Evolutionary conservation across 306 rosid genomes (phyloP).

Genomic region (Adenanthera pavonina): DNA sequence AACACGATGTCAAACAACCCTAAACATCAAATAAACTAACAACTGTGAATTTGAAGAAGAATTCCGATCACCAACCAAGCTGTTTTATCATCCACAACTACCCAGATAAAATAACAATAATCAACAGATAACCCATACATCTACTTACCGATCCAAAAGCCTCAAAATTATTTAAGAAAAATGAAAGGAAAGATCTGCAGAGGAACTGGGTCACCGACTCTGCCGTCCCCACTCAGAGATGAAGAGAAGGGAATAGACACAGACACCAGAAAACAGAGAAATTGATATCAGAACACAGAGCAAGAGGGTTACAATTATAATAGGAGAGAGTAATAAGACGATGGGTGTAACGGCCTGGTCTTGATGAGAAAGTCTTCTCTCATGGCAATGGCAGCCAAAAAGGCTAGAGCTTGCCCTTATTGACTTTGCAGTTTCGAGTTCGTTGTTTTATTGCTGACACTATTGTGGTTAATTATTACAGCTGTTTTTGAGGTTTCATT

Average conservation of each 20-base stretch:
- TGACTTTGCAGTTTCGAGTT: conserved; percentile 62
- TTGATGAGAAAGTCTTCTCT: conserved; percentile 44
- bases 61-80: conserved; percentile 48
- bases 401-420: conserved; percentile 62
- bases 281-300: conserved; percentile 21
- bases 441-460: conserved; percentile 47
- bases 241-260: conserved; percentile 36
- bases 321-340: not conserved
- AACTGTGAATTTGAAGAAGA: conserved; percentile 40
- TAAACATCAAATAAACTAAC: conserved; percentile 16
- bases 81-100: conserved; percentile 35
- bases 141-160: conserved; percentile 54
- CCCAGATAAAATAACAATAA: conserved; percentile 30
- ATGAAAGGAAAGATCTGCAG: conserved; percentile 38
- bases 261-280: conserved; percentile 2
- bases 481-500: conserved; percentile 52
- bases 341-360: conserved; percentile 40
- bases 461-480: conserved; percentile 50
- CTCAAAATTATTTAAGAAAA: conserved; percentile 40
- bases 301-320: not conserved
- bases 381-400: conserved; percentile 49
- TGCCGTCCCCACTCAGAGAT: conserved; percentile 22
- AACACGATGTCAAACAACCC: conserved; percentile 31
- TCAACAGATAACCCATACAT: conserved; percentile 36
- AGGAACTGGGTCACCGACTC: conserved; percentile 45